Conservation (phyloP, 176 grass and related monocot species). For the Carex littledalei region DNA sequence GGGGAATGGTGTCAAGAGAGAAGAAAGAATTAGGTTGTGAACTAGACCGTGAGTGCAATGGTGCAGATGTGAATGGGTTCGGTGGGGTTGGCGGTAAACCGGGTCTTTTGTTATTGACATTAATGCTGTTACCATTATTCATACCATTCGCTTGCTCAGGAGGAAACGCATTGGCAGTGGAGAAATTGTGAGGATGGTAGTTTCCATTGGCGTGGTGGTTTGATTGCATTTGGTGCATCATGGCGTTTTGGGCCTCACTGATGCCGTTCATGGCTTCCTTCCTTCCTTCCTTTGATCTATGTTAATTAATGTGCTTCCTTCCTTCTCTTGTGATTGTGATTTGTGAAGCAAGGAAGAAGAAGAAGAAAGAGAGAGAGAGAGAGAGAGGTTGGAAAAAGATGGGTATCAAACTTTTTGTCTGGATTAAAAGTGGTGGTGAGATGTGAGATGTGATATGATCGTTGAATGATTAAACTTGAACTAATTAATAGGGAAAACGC, state of each 20-base stretch:
- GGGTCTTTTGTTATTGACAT: slow-evolving; percentile 28
- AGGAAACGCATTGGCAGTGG: slow-evolving; percentile 24
- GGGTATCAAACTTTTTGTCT: neutral
- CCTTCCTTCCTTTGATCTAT: neutral
- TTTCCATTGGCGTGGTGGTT: slow-evolving; percentile 27
- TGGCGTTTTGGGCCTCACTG: slow-evolving; percentile 34
- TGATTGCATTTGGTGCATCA: slow-evolving; percentile 37
- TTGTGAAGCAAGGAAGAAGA: neutral
- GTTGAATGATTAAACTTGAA: slow-evolving; percentile 8
- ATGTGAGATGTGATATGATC: too few species aligned
- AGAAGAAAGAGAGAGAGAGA: neutral
- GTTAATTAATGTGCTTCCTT: neutral
- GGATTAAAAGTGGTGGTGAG: neutral
- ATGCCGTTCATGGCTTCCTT: slow-evolving; percentile 40
- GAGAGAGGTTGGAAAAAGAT: slow-evolving; percentile 5
- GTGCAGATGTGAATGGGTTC: neutral
- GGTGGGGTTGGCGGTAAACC: slow-evolving; percentile 63
- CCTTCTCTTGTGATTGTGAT: too few species aligned
- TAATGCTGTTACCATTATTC: neutral
- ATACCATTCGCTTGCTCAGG: neutral
- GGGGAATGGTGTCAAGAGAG: slow-evolving; percentile 19
- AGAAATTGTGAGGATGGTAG: slow-evolving; percentile 25
- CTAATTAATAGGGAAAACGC: slow-evolving; percentile 15
- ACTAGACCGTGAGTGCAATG: slow-evolving; percentile 5
- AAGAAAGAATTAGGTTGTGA: slow-evolving; percentile 31